These are phyloP conservation scores for Peronospora tabacina DNA, from an alignment of 352 stramenopile genomes.

Conservation along the genomic window DNA sequence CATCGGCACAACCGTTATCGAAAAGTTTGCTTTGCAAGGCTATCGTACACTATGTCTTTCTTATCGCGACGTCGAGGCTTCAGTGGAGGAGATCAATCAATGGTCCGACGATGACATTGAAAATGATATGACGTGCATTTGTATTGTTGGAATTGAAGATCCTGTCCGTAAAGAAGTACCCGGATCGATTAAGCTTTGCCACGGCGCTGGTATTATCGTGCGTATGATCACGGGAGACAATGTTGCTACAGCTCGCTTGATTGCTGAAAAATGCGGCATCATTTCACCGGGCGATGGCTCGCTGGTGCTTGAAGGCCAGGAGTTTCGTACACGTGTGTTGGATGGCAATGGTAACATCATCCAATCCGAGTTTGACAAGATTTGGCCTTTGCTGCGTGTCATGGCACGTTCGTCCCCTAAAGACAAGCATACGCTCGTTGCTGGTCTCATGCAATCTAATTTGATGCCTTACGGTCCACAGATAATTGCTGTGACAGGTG, in stretches of 20 bases:
- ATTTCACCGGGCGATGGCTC: conserved; percentile 42
- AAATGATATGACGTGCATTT: conserved; percentile 81
- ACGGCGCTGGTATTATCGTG: conserved; percentile 93
- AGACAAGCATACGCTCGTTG: conserved; percentile 96
- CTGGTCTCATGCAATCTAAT: conserved; percentile 84
- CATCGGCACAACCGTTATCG: conserved; percentile 56
- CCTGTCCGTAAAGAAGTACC: conserved; percentile 91
- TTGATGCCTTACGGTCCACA: conserved; percentile 71
- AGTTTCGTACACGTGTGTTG: conserved; percentile 61
- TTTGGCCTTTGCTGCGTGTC: conserved; percentile 88
- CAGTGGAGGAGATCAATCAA: conserved; percentile 52
- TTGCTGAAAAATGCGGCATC: conserved; percentile 72
- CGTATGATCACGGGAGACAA: conserved; percentile 99
- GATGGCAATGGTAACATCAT: conserved; percentile 64
- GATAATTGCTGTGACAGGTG: conserved; percentile 93
- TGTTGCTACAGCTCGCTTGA: conserved; percentile 86
- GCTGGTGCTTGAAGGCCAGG: conserved; percentile 59
- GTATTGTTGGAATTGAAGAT: conserved; percentile 91
- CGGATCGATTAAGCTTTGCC: conserved; percentile 88
- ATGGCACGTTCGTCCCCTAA: conserved; percentile 90
- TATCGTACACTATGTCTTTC: conserved; percentile 81
- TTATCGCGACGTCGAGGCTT: conserved; percentile 71
- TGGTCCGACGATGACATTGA: conserved; percentile 78
- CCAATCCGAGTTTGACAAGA: conserved; percentile 87
- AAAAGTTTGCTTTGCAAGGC: conserved; percentile 75